Evolutionary conservation across 306 rosid genomes (phyloP), one percentile per base, ranked within the genome.

Genomic region (Alnus glutinosa): DNA sequence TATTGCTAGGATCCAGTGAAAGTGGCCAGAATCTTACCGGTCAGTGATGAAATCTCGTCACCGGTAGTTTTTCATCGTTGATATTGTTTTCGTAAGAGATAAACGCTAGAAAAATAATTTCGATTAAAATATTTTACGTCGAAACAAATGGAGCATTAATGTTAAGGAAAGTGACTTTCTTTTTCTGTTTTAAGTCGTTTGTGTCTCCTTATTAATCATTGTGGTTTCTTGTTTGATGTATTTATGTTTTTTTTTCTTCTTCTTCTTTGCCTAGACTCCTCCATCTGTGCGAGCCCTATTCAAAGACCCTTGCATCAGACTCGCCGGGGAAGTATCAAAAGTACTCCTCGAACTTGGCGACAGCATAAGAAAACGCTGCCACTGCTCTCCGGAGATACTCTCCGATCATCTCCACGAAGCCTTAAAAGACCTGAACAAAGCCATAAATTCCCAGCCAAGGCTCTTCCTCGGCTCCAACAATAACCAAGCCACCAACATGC

Each of bases 361-460:
- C 81, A 93, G 98, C 90, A 86, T 93, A 76, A 88, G 85, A 66
- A 85, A 84, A 11, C 94, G 93, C 7, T 89, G 96, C 19, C 98
- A 95, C 54, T 93, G 96, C 89, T 93, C 99, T 1, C 98, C 96
- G 0, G 99, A 89, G 80, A 90, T 95, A 66, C 97, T 95, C 75
- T 93, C 98, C 0, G 98, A 95, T 72, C 97, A 91, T 84, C 99
- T 95, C 52, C 93, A 95, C 28, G 93, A 95, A 78, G 99, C 99
- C 59, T 58, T 95, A 48, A 89, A 89, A 68, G 99, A 95, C 80
- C 92, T 95, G 6, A 91, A 93, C 90, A 82, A 78, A 3, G 98
- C 99, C 70, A 88, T 93, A 68, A 93, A 91, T 77, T 93, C 99
- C 14, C 99, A 95, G 70, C 99, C 99, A 46, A 89, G 94, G 54